Base-by-base conservation (phyloP, 768 basidiomycete genomes). In the Boletus tomentosulus region DNA sequence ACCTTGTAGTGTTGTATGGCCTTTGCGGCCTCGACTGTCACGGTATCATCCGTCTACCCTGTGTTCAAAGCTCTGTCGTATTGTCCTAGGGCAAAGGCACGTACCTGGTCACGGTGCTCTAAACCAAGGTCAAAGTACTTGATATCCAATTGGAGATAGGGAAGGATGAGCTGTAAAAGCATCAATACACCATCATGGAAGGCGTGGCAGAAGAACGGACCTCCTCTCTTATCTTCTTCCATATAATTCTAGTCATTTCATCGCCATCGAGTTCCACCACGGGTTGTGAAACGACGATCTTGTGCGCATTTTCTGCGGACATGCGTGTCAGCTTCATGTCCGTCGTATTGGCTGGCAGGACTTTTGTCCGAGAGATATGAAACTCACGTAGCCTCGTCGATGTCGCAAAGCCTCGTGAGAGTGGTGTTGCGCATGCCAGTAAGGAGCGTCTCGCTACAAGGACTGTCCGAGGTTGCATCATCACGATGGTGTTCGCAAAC, bases 211-310 rank as follows among this genome's bases (percentile, higher is more conserved):
- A 39, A 50, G 47, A 24, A 73, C 81, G 56, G 53, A 92, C 93
- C 83, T 97, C 92, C 65, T 97, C 89, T 54, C 91, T 79, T 66
- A 95, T 94, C 79, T 93, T 93, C 83, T 93, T 94, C 93, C 92
- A 98, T 70, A 98, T 99, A 66, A 99, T 97, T 61, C 96, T 80
- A 33, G 96, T 99, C 96, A 98, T 98, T 75, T 99, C 96, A 73
- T 97, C 95, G 45, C 94, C 94, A 70, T 98, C 94, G 49, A 98
- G 82, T 74, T 97, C 94, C 46, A 97, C 93, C 44, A 97, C 82
- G 6, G 93, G 93, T 65, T 94, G 93, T 66, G 81, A 75, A 47
- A 94, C 93, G 28, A 78, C 79, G 64, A 97, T 95, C 69, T 87
- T 89, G 25, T 62, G 51, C 15, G 56, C 48, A 45, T 64, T 64